A percentile compares a stretch with the other conserved stretches of the same genome.
Conservation (phyloP, 805 yeast species). For the Nakazawaea holstii region DNA sequence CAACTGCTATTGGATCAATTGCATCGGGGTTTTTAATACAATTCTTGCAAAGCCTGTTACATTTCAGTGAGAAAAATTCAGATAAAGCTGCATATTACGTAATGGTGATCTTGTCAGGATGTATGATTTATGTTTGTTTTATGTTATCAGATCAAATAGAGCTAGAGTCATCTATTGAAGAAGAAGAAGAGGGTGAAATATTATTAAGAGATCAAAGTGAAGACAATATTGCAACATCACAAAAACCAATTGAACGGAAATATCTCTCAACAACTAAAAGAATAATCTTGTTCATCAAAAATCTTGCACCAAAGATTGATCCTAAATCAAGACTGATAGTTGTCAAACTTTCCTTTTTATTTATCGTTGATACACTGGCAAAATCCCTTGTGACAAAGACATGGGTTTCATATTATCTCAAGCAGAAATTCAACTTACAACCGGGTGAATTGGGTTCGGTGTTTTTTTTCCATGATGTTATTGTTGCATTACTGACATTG, state of each 20-base stretch:
- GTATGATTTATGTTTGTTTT: conserved; percentile 16
- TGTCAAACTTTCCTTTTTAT: conserved; percentile 30
- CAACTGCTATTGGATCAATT: conserved; percentile 42
- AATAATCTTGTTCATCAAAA: not conserved
- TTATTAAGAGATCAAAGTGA: conserved; percentile 7
- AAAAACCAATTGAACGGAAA: not conserved
- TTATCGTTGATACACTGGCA: conserved; percentile 38
- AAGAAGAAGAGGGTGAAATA: not conserved
- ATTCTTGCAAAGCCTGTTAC: conserved; percentile 14
- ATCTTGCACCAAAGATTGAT: conserved; percentile 14
- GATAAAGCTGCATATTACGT: conserved; percentile 26
- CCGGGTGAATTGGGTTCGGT: conserved; percentile 33
- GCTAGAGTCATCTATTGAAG: not conserved
- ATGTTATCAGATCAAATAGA: conserved; percentile 15
- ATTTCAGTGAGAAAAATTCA: conserved; percentile 20
- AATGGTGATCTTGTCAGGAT: conserved; percentile 16
- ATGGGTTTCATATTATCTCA: conserved; percentile 41
- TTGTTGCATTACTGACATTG: conserved; percentile 35
- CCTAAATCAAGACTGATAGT: conserved; percentile 20
- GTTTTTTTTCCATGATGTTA: conserved; percentile 32
- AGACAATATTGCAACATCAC: not conserved
- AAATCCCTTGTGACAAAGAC: conserved; percentile 37
- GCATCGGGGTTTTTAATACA: conserved; percentile 30
- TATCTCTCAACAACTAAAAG: not conserved
- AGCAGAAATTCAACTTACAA: conserved; percentile 28